These are phyloP conservation scores for Aureobasidium mangrovei DNA, from an alignment of 2,329 filamentous ascomycete genomes.

Conservation along the genomic window DNA sequence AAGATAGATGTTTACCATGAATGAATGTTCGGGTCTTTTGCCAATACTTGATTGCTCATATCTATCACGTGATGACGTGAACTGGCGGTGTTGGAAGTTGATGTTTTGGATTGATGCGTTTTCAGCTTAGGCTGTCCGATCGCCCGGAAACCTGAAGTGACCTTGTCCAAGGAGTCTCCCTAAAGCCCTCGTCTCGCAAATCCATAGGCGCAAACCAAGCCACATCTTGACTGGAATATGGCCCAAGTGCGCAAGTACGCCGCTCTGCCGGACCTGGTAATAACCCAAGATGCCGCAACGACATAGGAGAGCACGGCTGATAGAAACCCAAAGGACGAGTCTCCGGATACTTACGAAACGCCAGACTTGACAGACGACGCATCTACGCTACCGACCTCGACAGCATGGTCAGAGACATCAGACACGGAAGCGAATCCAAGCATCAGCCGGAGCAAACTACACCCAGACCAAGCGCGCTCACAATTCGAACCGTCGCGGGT, in stretches of 20 bases:
- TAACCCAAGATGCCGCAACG: background rate
- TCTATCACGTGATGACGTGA: background rate
- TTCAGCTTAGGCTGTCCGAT: background rate
- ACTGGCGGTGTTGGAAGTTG: background rate
- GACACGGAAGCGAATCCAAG: conserved; percentile 27
- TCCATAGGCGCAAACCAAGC: background rate
- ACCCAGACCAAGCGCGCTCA: conserved; percentile 68
- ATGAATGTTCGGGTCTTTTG: too few relatives aligned
- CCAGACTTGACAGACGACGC: conserved; percentile 85
- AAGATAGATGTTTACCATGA: too few relatives aligned
- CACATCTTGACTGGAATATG: conserved; percentile 2
- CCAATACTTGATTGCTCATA: too few relatives aligned
- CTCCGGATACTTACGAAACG: conserved; percentile 94
- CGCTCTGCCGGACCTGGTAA: conserved; percentile 16
- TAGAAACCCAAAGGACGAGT: conserved; percentile 28
- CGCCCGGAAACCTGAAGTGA: background rate
- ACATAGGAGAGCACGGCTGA: background rate
- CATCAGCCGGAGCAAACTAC: conserved; percentile 68
- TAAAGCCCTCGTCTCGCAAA: background rate
- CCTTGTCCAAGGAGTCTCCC: background rate
- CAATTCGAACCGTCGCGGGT: conserved; percentile 69
- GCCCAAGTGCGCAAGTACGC: conserved; percentile 18
- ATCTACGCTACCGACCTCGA: conserved; percentile 56
- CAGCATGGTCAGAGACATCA: conserved; percentile 38
- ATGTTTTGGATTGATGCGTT: background rate